Evolutionary conservation across 345 rosid species (phyloP).

Genomic region (Gossypium mustelinum): DNA sequence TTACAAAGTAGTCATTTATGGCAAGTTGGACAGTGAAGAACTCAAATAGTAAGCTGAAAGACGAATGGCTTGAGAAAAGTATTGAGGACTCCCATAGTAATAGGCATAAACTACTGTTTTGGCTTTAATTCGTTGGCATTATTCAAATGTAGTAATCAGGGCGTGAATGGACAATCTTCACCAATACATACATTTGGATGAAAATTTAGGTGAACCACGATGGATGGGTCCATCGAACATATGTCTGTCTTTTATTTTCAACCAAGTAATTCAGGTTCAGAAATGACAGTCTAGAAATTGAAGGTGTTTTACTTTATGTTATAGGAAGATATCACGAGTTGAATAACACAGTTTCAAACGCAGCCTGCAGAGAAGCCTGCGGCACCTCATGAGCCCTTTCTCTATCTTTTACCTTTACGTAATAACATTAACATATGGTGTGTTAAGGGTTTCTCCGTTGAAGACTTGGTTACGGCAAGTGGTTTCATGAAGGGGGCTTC

Average conservation of each 20-base stretch:
- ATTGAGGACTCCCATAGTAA: not conserved
- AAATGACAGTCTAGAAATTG: not conserved
- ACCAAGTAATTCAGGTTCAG: not conserved
- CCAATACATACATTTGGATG: not conserved
- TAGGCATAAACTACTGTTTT: not conserved
- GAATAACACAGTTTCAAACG: not conserved
- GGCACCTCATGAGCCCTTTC: conserved; percentile 22
- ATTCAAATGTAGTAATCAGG: not conserved
- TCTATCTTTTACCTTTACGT: not conserved
- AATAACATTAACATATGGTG: not conserved
- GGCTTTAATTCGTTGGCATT: not conserved
- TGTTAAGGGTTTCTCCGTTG: not conserved
- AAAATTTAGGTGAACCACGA: not conserved
- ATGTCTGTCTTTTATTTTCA: not conserved
- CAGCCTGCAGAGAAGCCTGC: not conserved
- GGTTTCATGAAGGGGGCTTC: too few species aligned
- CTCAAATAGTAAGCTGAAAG: not conserved
- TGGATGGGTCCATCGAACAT: not conserved
- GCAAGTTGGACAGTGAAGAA: not conserved
- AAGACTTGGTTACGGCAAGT: too few species aligned
- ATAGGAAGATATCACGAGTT: not conserved
- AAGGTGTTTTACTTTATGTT: not conserved
- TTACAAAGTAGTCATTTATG: not conserved
- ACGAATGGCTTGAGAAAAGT: not conserved
- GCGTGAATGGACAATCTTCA: not conserved